These are phyloP conservation scores for Fusarium sp. DNA, from an alignment of 2,329 filamentous ascomycete species.

Conservation along the genomic window DNA sequence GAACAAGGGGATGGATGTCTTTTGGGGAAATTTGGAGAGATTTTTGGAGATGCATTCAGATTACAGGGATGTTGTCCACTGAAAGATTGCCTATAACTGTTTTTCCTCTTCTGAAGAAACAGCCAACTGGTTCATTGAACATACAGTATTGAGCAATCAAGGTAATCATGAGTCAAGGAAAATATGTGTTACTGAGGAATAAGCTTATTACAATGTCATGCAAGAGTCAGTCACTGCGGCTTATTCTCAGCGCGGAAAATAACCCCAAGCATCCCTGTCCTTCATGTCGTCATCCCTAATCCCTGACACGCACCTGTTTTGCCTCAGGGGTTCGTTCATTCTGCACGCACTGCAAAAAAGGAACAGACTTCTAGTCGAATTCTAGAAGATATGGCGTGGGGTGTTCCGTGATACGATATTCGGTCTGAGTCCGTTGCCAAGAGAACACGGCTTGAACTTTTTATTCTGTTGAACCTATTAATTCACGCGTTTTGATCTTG, in stretches of 20 bases:
- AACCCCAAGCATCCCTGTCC: constrained; percentile 19
- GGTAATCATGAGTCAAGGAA: background rate
- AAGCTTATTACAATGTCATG: constrained; percentile 1
- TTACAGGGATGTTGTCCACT: constrained; percentile 1
- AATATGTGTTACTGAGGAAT: background rate
- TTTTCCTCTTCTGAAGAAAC: background rate
- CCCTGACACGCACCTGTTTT: constrained; percentile 11
- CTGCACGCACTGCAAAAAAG: background rate
- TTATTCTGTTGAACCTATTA: background rate
- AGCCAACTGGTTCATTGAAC: background rate
- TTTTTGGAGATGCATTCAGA: constrained; percentile 2
- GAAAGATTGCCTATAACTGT: background rate
- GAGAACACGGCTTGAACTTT: background rate
- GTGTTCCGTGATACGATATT: constrained; percentile 14
- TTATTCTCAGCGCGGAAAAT: constrained; percentile 2
- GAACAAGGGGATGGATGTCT: background rate
- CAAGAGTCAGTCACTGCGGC: constrained; percentile 20
- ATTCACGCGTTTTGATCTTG: background rate
- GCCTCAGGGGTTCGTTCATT: constrained; percentile 13
- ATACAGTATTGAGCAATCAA: background rate
- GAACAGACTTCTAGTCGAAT: constrained; percentile 36
- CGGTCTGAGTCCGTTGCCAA: constrained; percentile 26
- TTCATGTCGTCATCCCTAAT: constrained; percentile 29
- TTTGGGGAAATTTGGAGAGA: constrained; percentile 21
- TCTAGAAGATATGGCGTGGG: constrained; percentile 39